phyloP scores from a whole-genome alignment of 441 rosid species.

The Euphorbia neoarborescens region DNA sequence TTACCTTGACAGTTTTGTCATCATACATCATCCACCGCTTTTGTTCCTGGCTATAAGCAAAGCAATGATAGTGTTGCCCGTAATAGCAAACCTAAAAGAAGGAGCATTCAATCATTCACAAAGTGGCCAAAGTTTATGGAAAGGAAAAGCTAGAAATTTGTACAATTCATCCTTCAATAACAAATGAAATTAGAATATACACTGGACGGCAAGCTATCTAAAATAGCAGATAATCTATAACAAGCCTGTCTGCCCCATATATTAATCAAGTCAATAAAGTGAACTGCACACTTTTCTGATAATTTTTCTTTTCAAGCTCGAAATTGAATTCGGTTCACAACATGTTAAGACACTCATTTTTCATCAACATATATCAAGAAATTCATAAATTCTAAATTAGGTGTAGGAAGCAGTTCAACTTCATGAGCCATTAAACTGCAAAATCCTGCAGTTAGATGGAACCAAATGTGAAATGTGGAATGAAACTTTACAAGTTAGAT shows the following conservation, averaged over 20 bases:
- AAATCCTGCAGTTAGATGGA: neutral
- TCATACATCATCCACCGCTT: slow-evolving; percentile 91
- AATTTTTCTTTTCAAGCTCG: neutral
- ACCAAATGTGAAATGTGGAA: neutral
- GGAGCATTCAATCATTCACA: slow-evolving; percentile 9
- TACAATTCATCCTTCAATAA: neutral
- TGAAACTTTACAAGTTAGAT: neutral
- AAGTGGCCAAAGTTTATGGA: neutral
- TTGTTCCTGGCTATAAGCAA: slow-evolving; percentile 69
- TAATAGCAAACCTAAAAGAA: slow-evolving; percentile 76
- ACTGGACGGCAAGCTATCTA: neutral
- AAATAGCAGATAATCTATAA: neutral
- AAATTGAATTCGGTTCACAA: neutral
- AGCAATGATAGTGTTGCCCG: slow-evolving; percentile 94
- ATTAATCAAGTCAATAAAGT: neutral
- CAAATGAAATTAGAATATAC: neutral
- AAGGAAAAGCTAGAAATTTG: neutral
- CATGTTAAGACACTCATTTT: neutral
- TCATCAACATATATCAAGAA: too few species aligned
- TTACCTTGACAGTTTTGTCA: slow-evolving; percentile 88
- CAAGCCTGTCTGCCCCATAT: neutral
- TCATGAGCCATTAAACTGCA: neutral
- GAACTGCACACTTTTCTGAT: neutral
- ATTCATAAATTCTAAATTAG: neutral
- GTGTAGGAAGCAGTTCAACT: neutral